Evolutionary conservation across 352 stramenopile species (phyloP), one percentile per base, ranked within the genome.

Genomic region (Phytopythium ostracodes): DNA sequence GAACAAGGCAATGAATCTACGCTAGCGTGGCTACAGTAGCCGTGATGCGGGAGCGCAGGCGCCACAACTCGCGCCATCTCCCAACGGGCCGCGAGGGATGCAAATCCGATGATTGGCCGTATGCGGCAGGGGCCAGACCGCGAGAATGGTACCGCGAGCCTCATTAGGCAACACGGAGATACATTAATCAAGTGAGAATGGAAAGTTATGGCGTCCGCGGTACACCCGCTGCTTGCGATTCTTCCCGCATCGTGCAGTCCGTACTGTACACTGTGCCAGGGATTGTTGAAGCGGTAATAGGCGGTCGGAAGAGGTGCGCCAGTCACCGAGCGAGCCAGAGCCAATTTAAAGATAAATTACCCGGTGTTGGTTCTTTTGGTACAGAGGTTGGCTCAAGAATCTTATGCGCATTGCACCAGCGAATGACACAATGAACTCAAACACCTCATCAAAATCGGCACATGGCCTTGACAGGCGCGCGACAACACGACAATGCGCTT

Each of bases 271-370:
- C 10, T 52, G 27, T 54, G 47, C 27, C 47, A 54, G 27, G 27
- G 47, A 54, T 54, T 54, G 15, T 54, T 54, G 47, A 54, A 54
- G 47, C 18, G n/a, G n/a, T n/a, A n/a, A n/a, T n/a, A n/a, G n/a
- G n/a, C n/a, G n/a, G 43, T 17, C 43, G 2, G 27, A 54, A 54
- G 25, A 6, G 25, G 42, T 17, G 7, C 24, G 5, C 42, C 42
- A 25, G 42, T 47, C 42, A 47, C 42, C n/a, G 7, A 33, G 29
- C 29, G 29, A 54, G 47, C 47, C 47, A 38, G 47, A 36, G 18
- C 14, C 6, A 15, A 8, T 22, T 22, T 38, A 14, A 10, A 2
- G 4, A 0, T 29, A 24, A 38, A 38, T 2, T 24, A 10, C 1
- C 18, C 9, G 22, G 38, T 0, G 6, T 36, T 53, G 46, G 24